Evolutionary conservation across 495 filamentous ascomycete genomes (phyloP), one percentile per base, ranked within the genome.

Genomic region (Hypoxylon crocopeplum): DNA sequence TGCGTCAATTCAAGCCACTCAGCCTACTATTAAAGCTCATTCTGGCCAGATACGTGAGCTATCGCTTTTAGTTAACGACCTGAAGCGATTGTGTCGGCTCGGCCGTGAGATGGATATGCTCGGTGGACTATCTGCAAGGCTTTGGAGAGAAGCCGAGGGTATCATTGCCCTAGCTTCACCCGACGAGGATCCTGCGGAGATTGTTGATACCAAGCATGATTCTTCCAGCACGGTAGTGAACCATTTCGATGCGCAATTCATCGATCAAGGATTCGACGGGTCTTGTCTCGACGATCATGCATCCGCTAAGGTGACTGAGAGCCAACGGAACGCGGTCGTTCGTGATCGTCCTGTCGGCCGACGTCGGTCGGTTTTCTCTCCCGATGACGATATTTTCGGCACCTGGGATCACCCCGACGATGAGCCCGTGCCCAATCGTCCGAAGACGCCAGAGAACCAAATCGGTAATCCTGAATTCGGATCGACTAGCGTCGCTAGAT

Each of bases 121-220:
- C 19, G 65, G 79, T 51, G 89, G 89, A 0, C 73, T 82, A 2
- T 83, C 85, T 8, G 77, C 78, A 46, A 77, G 82, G 37, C 76
- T 92, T 30, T 96, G 90, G 88, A 86, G 88, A 66, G 91, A 96
- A 71, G 91, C 91, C 5, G 90, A 96, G 67, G 87, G 88, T 12
- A 93, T 96, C 39, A 91, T 96, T 61, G 88, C 89, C 24, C 77
- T 96, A 7, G 91, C 91, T 25, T 92, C 89, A 1, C 84, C 91
- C 25, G 88, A 94, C 52, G 90, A 94, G 39, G 91, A 93, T 32
- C 34, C 61, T n/a, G 25, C 62, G 2, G 83, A 88, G 15, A 72
- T 77, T 3, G 58, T 57, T 5, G 68, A 77, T 8, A 66, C 72
- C 29, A 30, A 73, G 24, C 54, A 66, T 25, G 39, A 62, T 56